Percentiles rank a stretch among this genome's conserved stretches.
These are phyloP conservation scores for Colletotrichum gigasporum DNA, from an alignment of 2,329 filamentous ascomycete genomes.

Conservation along the genomic window DNA sequence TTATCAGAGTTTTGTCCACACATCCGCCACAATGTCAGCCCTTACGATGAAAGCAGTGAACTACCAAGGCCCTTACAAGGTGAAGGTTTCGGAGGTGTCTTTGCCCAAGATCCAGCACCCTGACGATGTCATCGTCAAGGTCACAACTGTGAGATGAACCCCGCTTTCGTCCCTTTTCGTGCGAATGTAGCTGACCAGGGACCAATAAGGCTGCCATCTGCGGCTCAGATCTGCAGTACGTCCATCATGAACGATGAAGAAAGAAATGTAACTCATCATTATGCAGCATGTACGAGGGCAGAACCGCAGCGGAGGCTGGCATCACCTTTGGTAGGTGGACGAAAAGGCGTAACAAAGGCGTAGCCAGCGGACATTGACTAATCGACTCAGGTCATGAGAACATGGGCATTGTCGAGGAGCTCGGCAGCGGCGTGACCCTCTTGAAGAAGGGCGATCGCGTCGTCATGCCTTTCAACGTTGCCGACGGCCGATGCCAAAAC, in stretches of 20 bases:
- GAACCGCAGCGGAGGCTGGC: slow-evolving; percentile 69
- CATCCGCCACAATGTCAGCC: slow-evolving; percentile 3
- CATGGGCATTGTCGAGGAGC: slow-evolving; percentile 66
- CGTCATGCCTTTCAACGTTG: slow-evolving; percentile 73
- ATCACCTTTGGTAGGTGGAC: slow-evolving; percentile 63
- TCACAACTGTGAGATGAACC: slow-evolving; percentile 63
- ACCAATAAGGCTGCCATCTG: slow-evolving; percentile 59
- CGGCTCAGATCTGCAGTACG: slow-evolving; percentile 59
- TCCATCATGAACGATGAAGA: slow-evolving; percentile 35
- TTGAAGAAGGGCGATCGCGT: slow-evolving; percentile 71
- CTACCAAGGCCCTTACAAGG: slow-evolving; percentile 69
- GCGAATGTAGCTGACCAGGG: not conserved
- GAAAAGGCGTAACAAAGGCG: no score
- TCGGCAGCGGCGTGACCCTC: slow-evolving; percentile 67
- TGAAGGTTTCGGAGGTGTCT: slow-evolving; percentile 69
- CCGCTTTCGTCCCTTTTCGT: not conserved
- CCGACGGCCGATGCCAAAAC: slow-evolving; percentile 70
- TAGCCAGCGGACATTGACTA: not conserved
- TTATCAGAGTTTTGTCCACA: not conserved
- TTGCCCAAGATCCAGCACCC: slow-evolving; percentile 69
- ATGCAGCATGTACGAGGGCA: slow-evolving; percentile 70
- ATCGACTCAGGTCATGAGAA: slow-evolving; percentile 60
- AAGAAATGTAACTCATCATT: slow-evolving; percentile 20
- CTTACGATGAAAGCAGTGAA: slow-evolving; percentile 69
- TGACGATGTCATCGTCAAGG: slow-evolving; percentile 72